A percentile compares a stretch with the other conserved stretches of the same genome.
Conservation (phyloP, 1,139 yeast species). For the Arxiozyma heterogenica region DNA sequence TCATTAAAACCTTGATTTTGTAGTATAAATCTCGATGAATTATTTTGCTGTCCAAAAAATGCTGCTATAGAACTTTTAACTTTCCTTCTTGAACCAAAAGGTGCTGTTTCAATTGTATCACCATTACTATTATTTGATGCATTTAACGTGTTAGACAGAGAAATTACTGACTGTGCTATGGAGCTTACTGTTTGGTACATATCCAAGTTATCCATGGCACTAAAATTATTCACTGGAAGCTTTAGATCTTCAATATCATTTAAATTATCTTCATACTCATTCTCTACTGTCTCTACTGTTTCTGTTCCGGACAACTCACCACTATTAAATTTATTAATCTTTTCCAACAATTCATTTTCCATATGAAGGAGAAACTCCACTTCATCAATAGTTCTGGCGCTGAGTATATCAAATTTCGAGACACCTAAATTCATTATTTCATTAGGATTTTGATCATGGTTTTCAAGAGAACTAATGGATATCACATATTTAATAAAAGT, state of each 20-base stretch:
- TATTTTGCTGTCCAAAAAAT: conserved; percentile 6
- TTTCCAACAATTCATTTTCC: conserved; percentile 30
- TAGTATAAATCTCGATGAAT: conserved; percentile 2
- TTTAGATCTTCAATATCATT: neutral
- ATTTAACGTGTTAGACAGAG: conserved; percentile 22
- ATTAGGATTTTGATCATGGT: conserved; percentile 10
- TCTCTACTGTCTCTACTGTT: neutral
- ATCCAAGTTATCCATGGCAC: conserved; percentile 30
- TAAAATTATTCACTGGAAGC: conserved; percentile 11
- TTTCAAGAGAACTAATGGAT: conserved; percentile 32
- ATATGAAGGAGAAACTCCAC: conserved; percentile 37
- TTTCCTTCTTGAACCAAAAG: conserved; percentile 17
- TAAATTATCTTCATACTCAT: neutral
- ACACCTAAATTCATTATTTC: conserved; percentile 30
- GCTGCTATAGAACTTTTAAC: conserved; percentile 18
- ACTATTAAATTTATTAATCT: conserved; percentile 13
- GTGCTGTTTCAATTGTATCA: conserved; percentile 16
- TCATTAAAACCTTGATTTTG: conserved; percentile 1
- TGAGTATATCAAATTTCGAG: conserved; percentile 57
- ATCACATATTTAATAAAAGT: conserved; percentile 35
- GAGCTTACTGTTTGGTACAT: conserved; percentile 29
- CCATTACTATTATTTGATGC: conserved; percentile 8
- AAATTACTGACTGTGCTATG: conserved; percentile 28
- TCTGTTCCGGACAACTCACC: neutral
- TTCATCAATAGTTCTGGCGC: conserved; percentile 75